Base-by-base conservation (phyloP, 768 basidiomycete species). In the Rhodotorula diobovata region DNA sequence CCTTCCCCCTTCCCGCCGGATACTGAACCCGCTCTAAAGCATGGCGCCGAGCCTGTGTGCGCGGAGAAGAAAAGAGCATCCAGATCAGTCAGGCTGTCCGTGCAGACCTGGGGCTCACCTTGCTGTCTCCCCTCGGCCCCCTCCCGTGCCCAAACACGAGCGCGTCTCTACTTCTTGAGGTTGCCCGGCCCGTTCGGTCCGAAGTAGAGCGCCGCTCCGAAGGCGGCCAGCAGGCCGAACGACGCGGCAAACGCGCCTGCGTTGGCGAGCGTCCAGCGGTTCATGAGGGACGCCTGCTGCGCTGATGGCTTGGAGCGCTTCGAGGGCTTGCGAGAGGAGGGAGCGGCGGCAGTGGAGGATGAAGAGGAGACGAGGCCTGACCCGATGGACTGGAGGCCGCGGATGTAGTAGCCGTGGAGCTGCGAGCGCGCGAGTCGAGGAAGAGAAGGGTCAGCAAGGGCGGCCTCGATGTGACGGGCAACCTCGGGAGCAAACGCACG, bases 151-250 rank as follows among this genome's bases (percentile, higher is more conserved):
- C 54, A 34, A 48, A 1, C 28, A 14, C 41, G 41, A 43, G 39
- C 39, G 9, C 43, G 16, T 25, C 18, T 21, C 37, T 50, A 63
- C 60, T 63, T 67, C 61, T 64, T 66, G 41, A 18, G 14, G n/a
- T 55, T 41, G 12, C 72, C 72, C 11, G 70, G 67, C 9, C 73
- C 73, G 48, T 67, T 75, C 37, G 77, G 77, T 0, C 77, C 77
- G 37, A 59, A 72, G 50, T 73, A 77, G 46, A 77, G 61, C 16
- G 73, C 71, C 28, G 71, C 74, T 20, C 68, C 71, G 30, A 77
- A 46, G 20, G 57, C 68, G 7, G 46, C 62, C 30, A 77, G 66
- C n/a, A 76, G 20, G 15, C 75, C 73, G 25, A 68, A 20, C 34
- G 73, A 71, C 11, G 72, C 59, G 43, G 70, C 43, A 28, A 72